Percentiles rank a stretch among this genome's conserved stretches.
Evolutionary conservation across 805 yeast genomes (phyloP).

Genomic region (Saccharomycopsis lassenensis): DNA sequence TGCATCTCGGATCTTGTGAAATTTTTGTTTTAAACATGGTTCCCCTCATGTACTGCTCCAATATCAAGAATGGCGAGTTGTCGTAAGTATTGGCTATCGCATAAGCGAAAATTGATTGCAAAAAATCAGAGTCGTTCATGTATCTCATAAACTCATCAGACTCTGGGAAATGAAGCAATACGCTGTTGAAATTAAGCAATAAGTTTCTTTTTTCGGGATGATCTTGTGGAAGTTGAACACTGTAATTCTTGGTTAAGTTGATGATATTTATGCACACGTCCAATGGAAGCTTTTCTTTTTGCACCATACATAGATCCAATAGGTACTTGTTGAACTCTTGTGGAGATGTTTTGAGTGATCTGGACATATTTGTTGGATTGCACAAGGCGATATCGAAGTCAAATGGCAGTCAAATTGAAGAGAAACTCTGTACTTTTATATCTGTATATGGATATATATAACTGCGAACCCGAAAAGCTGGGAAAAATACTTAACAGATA

Average conservation of each 20-base stretch:
- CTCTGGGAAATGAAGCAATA: conserved; percentile 9
- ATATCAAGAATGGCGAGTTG: conserved; percentile 5
- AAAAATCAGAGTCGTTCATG: conserved; percentile 12
- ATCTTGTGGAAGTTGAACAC: conserved; percentile 1
- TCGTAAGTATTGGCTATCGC: conserved; percentile 4
- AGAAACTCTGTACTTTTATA: too few species aligned
- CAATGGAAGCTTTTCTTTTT: conserved; percentile 6
- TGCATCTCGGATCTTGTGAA: conserved; percentile 4
- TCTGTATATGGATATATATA: too few species aligned
- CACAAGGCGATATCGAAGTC: too few species aligned
- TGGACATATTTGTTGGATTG: too few species aligned
- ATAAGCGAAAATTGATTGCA: conserved; percentile 4
- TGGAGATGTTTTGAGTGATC: too few species aligned
- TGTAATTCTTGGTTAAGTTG: neutral
- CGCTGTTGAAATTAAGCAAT: conserved; percentile 2
- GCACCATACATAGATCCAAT: neutral
- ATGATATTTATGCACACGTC: conserved; percentile 4
- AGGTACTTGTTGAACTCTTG: conserved; percentile 5
- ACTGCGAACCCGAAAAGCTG: too few species aligned
- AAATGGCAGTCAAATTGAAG: too few species aligned
- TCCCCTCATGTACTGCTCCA: conserved; percentile 13
- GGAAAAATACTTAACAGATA: too few species aligned
- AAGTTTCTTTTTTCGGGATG: conserved; percentile 1
- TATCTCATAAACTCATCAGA: conserved; percentile 9
- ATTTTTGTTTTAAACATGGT: conserved; percentile 12